Base-by-base conservation (phyloP, 176 grass and related monocot genomes). In the Aegilops bicornis region DNA sequence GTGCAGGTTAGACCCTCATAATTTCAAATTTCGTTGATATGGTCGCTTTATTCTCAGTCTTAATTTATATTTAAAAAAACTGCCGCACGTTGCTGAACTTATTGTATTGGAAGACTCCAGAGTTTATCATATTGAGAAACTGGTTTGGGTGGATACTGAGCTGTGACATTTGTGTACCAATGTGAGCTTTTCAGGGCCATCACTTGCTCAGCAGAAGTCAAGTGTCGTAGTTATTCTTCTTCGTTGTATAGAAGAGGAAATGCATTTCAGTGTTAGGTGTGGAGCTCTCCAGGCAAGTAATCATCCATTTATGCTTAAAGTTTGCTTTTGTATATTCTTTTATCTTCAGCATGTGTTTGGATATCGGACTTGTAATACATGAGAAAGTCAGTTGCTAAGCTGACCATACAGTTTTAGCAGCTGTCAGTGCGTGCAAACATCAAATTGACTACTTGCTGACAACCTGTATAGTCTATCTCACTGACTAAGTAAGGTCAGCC, bases 201-300 rank as follows among this genome's bases (percentile, higher is more conserved):
- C 65, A 19, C 56, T 65, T 66, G 31, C 37, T 88, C 77, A 92
- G 65, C 86, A 75, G 88, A 69, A 93, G 75, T 91, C 84, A 76
- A 89, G 81, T 68, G 69, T 92, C 40, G 31, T 95, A 76, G 36
- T 40, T 84, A n/a, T 92, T 83, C 88, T 98, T 85, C 91, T 95
- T 69, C 82, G 88, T 64, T 94, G 78, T 68, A 81, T 89, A 70
- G 88, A 98, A 52, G 89, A 84, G 52, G 86, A 83, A 81, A 90
- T 87, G 75, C 81, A 93, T 83, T 86, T 89, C 64, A 93, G 83
- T 58, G 75, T 98, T 63, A 92, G 89, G 84, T 92, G 79, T 78
- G 93, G 90, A 84, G 83, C 96, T 86, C 88, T 98, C 81, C 96
- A 98, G 96, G 96, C 88, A 90, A 78, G 83, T 31, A 29, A 30